A percentile compares a stretch with the other conserved stretches of the same genome.
These are phyloP conservation scores for Yarrowia osloensis DNA, from an alignment of 805 yeast genomes.

Conservation along the genomic window DNA sequence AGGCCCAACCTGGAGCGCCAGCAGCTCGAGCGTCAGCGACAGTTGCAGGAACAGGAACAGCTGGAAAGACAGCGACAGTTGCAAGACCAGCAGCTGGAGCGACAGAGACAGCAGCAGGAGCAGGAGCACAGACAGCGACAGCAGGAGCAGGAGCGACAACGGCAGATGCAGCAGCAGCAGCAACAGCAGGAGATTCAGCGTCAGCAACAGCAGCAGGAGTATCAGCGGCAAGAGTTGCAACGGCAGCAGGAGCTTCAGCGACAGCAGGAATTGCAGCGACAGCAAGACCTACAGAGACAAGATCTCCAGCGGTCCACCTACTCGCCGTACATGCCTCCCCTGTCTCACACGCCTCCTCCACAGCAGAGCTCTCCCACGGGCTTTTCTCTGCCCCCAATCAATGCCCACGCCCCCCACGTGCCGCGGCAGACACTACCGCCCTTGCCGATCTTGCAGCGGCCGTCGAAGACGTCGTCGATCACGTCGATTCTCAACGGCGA, in stretches of 20 bases:
- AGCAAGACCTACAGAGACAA: conserved; percentile 13
- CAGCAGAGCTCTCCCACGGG: conserved; percentile 12
- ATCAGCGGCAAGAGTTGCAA: background rate
- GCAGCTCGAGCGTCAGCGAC: background rate
- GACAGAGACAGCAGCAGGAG: background rate
- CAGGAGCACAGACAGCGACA: background rate
- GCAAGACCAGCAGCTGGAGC: background rate
- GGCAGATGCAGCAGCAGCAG: background rate
- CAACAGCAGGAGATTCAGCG: conserved; percentile 7
- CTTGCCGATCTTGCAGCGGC: conserved; percentile 21
- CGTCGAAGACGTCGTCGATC: conserved; percentile 25
- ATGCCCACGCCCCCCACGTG: background rate
- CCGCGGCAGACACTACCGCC: conserved; percentile 5
- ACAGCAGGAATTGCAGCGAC: conserved; percentile 2
- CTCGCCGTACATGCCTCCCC: conserved; percentile 18
- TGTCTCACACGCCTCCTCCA: conserved; percentile 20
- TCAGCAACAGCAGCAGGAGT: background rate
- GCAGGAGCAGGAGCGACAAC: background rate
- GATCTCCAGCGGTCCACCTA: background rate
- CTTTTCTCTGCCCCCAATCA: conserved; percentile 23
- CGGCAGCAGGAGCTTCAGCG: conserved; percentile 10
- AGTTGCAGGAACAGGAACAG: conserved; percentile 7
- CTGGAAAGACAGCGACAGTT: background rate
- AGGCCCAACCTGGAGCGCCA: background rate
- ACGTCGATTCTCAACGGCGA: conserved; percentile 30